Evolutionary conservation across 2,329 filamentous ascomycete species (phyloP).

Genomic region (Calonectria naviculata): DNA sequence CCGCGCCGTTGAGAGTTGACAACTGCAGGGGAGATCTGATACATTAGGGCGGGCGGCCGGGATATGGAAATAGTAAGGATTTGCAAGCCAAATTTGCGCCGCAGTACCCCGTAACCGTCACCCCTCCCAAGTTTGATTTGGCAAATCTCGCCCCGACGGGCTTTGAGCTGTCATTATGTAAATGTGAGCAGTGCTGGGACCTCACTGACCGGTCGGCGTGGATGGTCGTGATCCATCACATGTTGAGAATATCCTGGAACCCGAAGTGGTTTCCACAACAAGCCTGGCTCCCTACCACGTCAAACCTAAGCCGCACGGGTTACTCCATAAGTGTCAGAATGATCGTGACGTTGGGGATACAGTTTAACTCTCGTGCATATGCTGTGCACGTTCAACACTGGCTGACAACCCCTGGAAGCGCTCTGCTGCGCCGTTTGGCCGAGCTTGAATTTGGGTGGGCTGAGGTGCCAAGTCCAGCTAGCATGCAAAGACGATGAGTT

Average conservation of each 20-base stretch:
- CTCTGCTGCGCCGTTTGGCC: conserved; percentile 11
- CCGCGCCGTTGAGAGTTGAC: conserved; percentile 38
- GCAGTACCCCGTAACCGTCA: conserved; percentile 11
- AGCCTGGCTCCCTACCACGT: conserved; percentile 6
- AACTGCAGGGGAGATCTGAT: conserved; percentile 38
- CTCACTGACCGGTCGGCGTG: conserved; percentile 9
- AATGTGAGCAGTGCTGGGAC: conserved; percentile 16
- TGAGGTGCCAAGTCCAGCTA: conserved; percentile 5
- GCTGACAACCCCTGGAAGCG: conserved; percentile 6
- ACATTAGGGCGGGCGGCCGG: conserved; percentile 22
- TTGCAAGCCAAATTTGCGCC: conserved; percentile 30
- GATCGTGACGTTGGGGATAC: conserved; percentile 16
- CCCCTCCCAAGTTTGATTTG: conserved; percentile 6
- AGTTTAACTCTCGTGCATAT: conserved; percentile 14
- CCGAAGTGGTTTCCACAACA: conserved; percentile 14
- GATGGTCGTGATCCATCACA: conserved; percentile 26
- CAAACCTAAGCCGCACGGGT: conserved; percentile 6
- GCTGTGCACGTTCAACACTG: conserved; percentile 7
- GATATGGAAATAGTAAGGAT: conserved; percentile 32
- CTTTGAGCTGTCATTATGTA: conserved; percentile 4
- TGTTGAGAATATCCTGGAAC: conserved; percentile 15
- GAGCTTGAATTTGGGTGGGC: conserved; percentile 12
- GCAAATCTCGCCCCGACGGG: conserved; percentile 15
- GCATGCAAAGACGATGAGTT: background rate
- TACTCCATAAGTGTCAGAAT: conserved; percentile 18